A percentile compares a stretch with the other conserved stretches of the same genome.
phyloP scores from a whole-genome alignment of 352 stramenopile species.

The Globisporangium acanthophoron region DNA sequence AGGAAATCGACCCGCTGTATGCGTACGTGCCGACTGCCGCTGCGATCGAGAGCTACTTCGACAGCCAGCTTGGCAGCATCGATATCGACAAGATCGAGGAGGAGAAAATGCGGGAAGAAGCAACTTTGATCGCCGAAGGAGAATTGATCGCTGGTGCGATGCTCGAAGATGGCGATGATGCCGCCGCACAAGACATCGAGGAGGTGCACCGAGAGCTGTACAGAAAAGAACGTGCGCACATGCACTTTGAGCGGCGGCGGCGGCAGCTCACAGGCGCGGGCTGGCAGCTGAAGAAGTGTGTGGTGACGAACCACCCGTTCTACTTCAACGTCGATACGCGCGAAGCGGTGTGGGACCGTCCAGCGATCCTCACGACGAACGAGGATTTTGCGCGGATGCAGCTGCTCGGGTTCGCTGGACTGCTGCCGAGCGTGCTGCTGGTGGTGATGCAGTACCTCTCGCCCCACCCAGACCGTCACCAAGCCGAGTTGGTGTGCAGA shows the following conservation, averaged over 20 bases:
- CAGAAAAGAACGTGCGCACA: constrained; percentile 47
- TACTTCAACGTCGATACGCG: constrained; percentile 93
- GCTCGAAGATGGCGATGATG: constrained; percentile 10
- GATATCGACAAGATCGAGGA: constrained; percentile 63
- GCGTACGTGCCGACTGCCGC: constrained; percentile 74
- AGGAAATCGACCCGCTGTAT: constrained; percentile 87
- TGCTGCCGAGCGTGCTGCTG: constrained; percentile 73
- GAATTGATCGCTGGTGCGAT: constrained; percentile 61
- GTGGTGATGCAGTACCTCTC: constrained; percentile 84
- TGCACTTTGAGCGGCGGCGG: constrained; percentile 48
- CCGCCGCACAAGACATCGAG: constrained; percentile 1
- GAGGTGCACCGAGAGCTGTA: constrained; percentile 48
- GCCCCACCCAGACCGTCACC: constrained; percentile 51
- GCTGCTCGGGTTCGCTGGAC: constrained; percentile 61
- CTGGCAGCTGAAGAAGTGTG: constrained; percentile 60
- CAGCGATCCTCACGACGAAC: constrained; percentile 83
- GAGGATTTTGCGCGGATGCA: constrained; percentile 73
- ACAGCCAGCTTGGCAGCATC: constrained; percentile 20
- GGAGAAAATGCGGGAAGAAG: constrained; percentile 60
- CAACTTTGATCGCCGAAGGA: constrained; percentile 50
- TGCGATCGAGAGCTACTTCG: constrained; percentile 46
- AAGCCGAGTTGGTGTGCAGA: constrained; percentile 42
- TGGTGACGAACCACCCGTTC: constrained; percentile 75
- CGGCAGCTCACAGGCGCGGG: constrained; percentile 51
- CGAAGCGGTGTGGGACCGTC: constrained; percentile 92